A percentile compares a stretch with the other conserved stretches of the same genome.
These are phyloP conservation scores for Daedaleopsis sinensis DNA, from an alignment of 768 basidiomycete species.

Conservation along the genomic window DNA sequence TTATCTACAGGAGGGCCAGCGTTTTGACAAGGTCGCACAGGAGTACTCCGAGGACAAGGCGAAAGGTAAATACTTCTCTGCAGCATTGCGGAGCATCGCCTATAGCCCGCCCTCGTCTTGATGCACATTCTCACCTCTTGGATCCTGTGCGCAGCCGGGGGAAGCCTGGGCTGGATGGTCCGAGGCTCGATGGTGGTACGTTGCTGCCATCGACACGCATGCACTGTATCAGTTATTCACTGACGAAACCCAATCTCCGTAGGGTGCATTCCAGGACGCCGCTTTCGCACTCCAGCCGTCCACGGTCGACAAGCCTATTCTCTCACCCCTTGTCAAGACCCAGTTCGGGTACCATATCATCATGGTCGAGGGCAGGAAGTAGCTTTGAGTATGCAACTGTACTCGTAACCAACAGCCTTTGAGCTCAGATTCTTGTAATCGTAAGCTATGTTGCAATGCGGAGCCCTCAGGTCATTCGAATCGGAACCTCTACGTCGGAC, in stretches of 20 bases:
- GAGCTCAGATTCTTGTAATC: no score
- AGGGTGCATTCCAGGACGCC: slow-evolving; percentile 84
- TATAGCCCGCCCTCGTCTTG: background rate
- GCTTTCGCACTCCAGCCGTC: slow-evolving; percentile 83
- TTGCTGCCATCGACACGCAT: background rate
- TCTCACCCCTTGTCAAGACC: slow-evolving; percentile 79
- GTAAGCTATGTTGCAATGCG: no score
- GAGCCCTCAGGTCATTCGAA: no score
- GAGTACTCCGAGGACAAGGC: slow-evolving; percentile 93
- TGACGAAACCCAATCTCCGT: background rate
- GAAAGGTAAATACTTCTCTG: slow-evolving; percentile 54
- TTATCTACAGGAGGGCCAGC: slow-evolving; percentile 62
- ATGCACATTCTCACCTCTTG: background rate
- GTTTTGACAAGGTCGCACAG: slow-evolving; percentile 88
- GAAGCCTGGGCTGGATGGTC: slow-evolving; percentile 85
- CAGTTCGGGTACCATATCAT: slow-evolving; percentile 88
- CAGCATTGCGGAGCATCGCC: no score
- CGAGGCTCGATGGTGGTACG: slow-evolving; percentile 84
- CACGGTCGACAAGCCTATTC: slow-evolving; percentile 74
- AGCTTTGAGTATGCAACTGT: background rate
- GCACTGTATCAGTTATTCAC: background rate
- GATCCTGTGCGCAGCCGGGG: slow-evolving; percentile 56
- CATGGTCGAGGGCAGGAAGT: slow-evolving; percentile 81
- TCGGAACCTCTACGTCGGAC: no score
- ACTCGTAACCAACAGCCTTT: no score